Evolutionary conservation across 306 rosid genomes (phyloP).

Genomic region (Medicago arabica): DNA sequence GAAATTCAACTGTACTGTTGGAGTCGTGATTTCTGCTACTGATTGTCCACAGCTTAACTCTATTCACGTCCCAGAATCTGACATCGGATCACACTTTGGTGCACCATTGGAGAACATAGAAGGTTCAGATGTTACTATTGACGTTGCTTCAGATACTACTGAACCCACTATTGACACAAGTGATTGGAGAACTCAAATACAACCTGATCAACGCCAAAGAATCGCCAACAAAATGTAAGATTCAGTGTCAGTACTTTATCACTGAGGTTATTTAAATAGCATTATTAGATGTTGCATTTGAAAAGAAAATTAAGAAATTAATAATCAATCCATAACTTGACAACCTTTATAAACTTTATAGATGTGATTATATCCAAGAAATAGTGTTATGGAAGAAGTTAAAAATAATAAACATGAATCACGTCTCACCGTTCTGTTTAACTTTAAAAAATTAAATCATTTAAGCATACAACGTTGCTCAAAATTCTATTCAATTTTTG

Average conservation of each 20-base stretch:
- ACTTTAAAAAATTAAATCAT: too few relatives aligned
- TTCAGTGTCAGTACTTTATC: constrained; percentile 30
- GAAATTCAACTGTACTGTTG: constrained; percentile 89
- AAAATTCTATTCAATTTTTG: constrained; percentile 1
- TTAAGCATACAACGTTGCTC: neutral
- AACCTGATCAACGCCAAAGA: constrained; percentile 47
- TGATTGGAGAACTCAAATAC: constrained; percentile 64
- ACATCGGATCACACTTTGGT: constrained; percentile 64
- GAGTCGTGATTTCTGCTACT: constrained; percentile 79
- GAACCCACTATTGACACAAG: constrained; percentile 48
- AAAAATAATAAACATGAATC: neutral
- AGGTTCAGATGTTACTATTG: constrained; percentile 70
- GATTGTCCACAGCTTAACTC: constrained; percentile 66
- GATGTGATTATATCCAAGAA: neutral
- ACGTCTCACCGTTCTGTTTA: neutral
- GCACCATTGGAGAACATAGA: constrained; percentile 51
- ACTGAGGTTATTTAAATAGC: constrained; percentile 2
- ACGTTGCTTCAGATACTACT: constrained; percentile 46
- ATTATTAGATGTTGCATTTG: neutral
- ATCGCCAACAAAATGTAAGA: constrained; percentile 59
- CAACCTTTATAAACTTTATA: neutral
- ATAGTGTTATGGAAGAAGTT: neutral
- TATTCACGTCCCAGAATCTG: constrained; percentile 75
- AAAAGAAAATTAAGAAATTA: neutral
- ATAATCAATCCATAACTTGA: constrained; percentile 6